These are phyloP conservation scores for Pneumocystis murina DNA, from an alignment of 1,139 yeast genomes.

Conservation along the genomic window DNA sequence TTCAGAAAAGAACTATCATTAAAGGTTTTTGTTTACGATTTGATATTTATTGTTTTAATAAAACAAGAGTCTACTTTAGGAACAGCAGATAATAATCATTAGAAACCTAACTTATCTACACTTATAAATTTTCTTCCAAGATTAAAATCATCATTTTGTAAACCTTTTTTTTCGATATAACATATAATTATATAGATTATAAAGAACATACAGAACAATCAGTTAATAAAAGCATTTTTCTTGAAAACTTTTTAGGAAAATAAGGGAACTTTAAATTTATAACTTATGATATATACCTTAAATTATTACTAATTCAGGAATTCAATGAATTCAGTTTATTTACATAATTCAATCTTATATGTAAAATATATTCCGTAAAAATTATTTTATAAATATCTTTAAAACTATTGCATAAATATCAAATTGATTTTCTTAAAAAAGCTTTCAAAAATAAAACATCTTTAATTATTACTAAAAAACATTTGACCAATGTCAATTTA, in stretches of 20 bases:
- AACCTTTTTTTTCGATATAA: conserved; percentile 2
- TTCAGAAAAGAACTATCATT: neutral
- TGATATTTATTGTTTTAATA: neutral
- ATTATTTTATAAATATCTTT: too few relatives aligned
- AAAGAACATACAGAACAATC: neutral
- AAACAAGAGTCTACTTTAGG: neutral
- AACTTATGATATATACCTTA: conserved; percentile 46
- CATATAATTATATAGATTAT: neutral
- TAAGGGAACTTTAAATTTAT: neutral
- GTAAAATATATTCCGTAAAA: neutral
- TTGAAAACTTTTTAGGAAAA: neutral
- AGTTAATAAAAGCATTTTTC: neutral
- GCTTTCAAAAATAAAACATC: too few relatives aligned
- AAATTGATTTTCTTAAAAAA: too few relatives aligned
- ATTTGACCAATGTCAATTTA: too few relatives aligned
- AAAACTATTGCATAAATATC: too few relatives aligned
- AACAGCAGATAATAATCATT: neutral
- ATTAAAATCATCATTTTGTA: neutral
- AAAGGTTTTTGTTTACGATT: neutral
- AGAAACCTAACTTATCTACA: neutral
- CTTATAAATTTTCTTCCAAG: neutral
- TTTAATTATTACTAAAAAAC: too few relatives aligned
- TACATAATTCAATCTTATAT: too few relatives aligned
- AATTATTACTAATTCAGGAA: conserved; percentile 14
- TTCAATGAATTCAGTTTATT: too few relatives aligned